phyloP scores from a whole-genome alignment of 306 rosid species.

The Ammopiptanthus mongolicus region DNA sequence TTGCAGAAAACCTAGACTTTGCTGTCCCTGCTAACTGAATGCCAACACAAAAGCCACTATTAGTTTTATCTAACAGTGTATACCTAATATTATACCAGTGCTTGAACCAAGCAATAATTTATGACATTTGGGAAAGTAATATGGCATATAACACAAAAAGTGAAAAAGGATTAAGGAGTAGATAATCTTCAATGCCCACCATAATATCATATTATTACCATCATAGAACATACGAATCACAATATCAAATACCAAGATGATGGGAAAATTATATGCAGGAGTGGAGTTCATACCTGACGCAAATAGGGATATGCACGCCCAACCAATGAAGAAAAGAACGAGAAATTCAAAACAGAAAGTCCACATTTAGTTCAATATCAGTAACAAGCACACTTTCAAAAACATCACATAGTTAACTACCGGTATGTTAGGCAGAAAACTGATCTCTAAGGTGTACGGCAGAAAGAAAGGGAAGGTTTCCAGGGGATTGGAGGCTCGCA shows the following conservation, averaged over 20 bases:
- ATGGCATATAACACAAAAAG: background rate
- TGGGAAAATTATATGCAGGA: background rate
- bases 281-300: background rate
- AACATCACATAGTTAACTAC: background rate
- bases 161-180: background rate
- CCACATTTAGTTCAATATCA: background rate
- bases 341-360: background rate
- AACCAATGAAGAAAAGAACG: background rate
- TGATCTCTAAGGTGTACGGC: background rate
- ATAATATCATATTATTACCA: background rate
- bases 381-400: background rate
- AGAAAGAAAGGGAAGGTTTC: background rate
- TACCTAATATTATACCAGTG: background rate
- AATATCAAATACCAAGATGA: background rate
- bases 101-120: constrained; percentile 17
- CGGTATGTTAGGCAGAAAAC: background rate
- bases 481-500: background rate
- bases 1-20: constrained; percentile 93
- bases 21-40: constrained; percentile 94
- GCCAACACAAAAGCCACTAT: constrained; percentile 15
- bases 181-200: background rate
- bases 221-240: background rate
- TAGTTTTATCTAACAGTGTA: background rate
- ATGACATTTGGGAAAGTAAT: background rate
- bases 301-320: background rate